Evolutionary conservation across 1,139 yeast genomes (phyloP).

Genomic region (Protomyces gravidus): DNA sequence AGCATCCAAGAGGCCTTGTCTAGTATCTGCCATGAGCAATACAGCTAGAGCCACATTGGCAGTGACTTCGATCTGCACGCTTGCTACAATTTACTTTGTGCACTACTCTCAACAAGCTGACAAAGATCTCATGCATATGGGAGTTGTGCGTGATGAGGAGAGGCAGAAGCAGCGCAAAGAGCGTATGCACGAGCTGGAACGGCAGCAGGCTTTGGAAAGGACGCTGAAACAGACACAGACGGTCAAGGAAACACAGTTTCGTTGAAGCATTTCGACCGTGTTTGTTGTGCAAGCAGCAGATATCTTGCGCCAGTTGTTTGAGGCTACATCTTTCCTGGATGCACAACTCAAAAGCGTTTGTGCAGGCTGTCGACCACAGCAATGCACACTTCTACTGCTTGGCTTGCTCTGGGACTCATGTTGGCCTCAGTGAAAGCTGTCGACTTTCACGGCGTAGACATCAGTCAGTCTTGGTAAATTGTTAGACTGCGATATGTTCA

Average conservation of each 20-base stretch:
- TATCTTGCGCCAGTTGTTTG: neutral
- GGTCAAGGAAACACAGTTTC: neutral
- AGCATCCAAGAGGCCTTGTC: neutral
- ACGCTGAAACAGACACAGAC: slow-evolving; percentile 32
- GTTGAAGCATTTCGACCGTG: neutral
- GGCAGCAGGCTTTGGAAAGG: slow-evolving; percentile 33
- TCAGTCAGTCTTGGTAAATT: neutral
- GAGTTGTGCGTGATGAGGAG: slow-evolving; percentile 35
- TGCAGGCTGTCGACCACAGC: no score
- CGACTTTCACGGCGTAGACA: neutral
- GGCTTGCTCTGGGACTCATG: neutral
- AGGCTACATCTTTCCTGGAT: no score
- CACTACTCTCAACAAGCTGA: slow-evolving; percentile 35
- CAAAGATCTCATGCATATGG: slow-evolving; percentile 34
- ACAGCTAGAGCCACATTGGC: slow-evolving; percentile 34
- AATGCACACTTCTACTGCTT: no score
- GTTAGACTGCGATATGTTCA: neutral
- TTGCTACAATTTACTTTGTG: slow-evolving; percentile 34
- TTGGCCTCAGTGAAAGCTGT: neutral
- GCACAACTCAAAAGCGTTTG: no score
- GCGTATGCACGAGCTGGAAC: slow-evolving; percentile 32
- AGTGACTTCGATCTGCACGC: slow-evolving; percentile 28
- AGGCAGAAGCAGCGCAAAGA: slow-evolving; percentile 34
- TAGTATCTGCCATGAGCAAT: slow-evolving; percentile 30
- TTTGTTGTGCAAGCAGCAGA: neutral